Percentiles rank a stretch among this genome's conserved stretches.
Evolutionary conservation across 805 yeast genomes (phyloP).

Genomic region (Yarrowia alimentaria): DNA sequence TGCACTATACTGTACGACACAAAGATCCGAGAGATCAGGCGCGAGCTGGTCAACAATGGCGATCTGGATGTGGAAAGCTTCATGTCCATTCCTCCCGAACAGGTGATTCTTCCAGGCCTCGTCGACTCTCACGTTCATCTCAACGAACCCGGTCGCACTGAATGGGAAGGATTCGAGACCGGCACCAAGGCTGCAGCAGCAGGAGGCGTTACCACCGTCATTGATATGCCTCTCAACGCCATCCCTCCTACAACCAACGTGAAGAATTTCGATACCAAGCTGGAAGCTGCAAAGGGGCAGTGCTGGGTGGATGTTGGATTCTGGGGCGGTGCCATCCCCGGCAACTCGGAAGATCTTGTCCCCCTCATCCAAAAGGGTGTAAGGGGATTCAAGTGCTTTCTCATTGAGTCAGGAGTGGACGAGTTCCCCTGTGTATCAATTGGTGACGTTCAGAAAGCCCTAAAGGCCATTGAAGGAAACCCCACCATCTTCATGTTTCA

Average conservation of each 20-base stretch:
- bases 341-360: constrained; percentile 61
- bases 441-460: constrained; percentile 62
- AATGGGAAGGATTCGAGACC: constrained; percentile 98
- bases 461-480: constrained; percentile 58
- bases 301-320: constrained; percentile 93
- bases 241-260: constrained; percentile 92
- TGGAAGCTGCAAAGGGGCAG: constrained; percentile 74
- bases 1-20: constrained; percentile 20
- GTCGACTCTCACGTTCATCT: constrained; percentile 93
- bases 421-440: constrained; percentile 84
- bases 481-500: constrained; percentile 84
- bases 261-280: constrained; percentile 68
- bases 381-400: constrained; percentile 88
- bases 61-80: constrained; percentile 17
- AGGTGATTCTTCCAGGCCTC: constrained; percentile 76
- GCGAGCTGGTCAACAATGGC: neutral
- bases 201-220: constrained; percentile 94
- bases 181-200: constrained; percentile 93
- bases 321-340: constrained; percentile 95
- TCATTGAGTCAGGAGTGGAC: constrained; percentile 94
- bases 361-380: constrained; percentile 86
- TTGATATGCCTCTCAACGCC: constrained; percentile 95
- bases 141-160: constrained; percentile 97
- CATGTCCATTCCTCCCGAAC: constrained; percentile 2
- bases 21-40: constrained; percentile 1